These are phyloP conservation scores for Jatropha multifida DNA, from an alignment of 441 rosid species.

Conservation along the genomic window DNA sequence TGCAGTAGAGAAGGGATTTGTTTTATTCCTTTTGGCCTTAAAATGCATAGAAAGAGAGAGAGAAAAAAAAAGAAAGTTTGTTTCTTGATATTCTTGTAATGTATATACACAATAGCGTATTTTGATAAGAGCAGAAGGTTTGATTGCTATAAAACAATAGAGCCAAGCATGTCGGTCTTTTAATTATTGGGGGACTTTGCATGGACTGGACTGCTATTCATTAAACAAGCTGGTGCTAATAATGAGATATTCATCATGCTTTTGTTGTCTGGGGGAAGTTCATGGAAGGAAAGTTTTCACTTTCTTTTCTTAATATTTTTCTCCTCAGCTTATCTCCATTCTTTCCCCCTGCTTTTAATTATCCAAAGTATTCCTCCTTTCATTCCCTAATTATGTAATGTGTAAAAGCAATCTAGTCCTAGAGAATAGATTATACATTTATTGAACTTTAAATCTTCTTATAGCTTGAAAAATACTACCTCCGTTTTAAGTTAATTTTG, in stretches of 20 bases:
- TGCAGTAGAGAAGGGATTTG: slow-evolving; percentile 1
- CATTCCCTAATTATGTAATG: slow-evolving; percentile 13
- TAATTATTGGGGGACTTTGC: slow-evolving; percentile 9
- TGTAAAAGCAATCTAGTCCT: neutral
- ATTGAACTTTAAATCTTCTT: too few species aligned
- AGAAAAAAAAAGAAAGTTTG: neutral
- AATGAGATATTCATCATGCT: neutral
- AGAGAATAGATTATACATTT: too few species aligned
- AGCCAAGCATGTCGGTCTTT: slow-evolving; percentile 9
- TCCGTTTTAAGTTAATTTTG: too few species aligned
- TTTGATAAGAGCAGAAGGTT: slow-evolving; percentile 5
- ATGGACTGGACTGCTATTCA: slow-evolving; percentile 6
- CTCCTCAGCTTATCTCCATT: neutral
- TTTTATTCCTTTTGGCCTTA: neutral
- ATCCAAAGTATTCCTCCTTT: neutral
- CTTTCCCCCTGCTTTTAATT: slow-evolving; percentile 3
- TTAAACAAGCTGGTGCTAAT: neutral
- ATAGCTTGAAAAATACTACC: too few species aligned
- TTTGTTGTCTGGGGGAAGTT: neutral
- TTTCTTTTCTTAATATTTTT: neutral
- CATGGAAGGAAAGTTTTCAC: neutral
- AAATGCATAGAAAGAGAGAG: neutral
- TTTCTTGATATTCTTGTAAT: slow-evolving; percentile 3
- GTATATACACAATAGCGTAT: neutral
- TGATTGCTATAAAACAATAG: slow-evolving; percentile 7